Percentiles rank a stretch among this genome's conserved stretches.
These are phyloP conservation scores for Pythium folliculosum DNA, from an alignment of 352 stramenopile genomes.

Conservation along the genomic window DNA sequence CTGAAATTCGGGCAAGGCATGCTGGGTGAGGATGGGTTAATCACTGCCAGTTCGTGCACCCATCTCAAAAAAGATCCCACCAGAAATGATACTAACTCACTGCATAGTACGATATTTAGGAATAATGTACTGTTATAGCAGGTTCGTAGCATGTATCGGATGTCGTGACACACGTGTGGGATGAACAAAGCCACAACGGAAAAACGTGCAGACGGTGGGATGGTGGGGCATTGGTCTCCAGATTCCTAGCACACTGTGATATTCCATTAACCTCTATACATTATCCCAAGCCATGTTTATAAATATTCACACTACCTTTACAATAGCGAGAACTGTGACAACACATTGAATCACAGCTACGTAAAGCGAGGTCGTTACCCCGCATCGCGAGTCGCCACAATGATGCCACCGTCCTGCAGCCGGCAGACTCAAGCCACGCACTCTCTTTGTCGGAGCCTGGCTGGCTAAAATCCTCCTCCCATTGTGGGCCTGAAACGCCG, in stretches of 20 bases:
- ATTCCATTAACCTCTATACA: neutral
- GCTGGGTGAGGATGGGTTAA: slow-evolving; percentile 14
- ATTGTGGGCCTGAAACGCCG: too few species aligned
- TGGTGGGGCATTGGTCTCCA: neutral
- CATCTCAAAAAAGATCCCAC: slow-evolving; percentile 12
- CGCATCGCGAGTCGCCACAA: too few species aligned
- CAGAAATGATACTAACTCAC: neutral
- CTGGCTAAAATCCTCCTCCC: too few species aligned
- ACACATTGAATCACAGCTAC: too few species aligned
- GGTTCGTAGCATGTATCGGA: neutral
- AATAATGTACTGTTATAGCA: neutral
- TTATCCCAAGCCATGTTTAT: neutral
- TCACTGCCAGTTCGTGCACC: slow-evolving; percentile 9
- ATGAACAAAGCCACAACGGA: slow-evolving; percentile 17
- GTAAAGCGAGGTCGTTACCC: too few species aligned
- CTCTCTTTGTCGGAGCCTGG: too few species aligned
- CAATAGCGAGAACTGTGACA: neutral
- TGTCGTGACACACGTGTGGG: slow-evolving; percentile 10
- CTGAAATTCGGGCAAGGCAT: neutral
- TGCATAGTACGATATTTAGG: neutral
- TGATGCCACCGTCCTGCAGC: too few species aligned
- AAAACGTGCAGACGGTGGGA: slow-evolving; percentile 5
- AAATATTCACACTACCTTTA: neutral
- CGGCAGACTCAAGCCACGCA: too few species aligned
- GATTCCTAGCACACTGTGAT: neutral